Evolutionary conservation across 768 basidiomycete species (phyloP), one percentile per base, ranked within the genome.

Genomic region (Punctularia strigosozonata): DNA sequence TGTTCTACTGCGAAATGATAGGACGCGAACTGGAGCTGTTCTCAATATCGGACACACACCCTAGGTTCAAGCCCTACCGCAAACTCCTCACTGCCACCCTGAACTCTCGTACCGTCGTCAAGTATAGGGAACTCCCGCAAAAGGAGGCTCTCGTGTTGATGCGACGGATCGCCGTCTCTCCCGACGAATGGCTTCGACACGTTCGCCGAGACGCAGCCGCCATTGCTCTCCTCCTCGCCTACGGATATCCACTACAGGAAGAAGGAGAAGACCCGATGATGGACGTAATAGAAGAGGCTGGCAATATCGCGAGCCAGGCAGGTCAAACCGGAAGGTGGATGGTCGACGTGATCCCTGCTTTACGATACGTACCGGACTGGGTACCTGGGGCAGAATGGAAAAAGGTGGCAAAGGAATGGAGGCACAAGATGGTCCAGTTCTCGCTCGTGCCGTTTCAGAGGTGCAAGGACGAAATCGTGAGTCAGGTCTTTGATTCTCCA

Each of bases 381-480:
- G 43, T 60, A 22, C 62, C 62, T 7, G 60, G 61, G 5, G 48
- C 51, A 7, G 42, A 41, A 3, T 62, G 60, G 45, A 48, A 54
- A 26, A 31, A 36, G 5, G 40, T 37, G 12, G 58, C 56, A 4
- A 38, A 19, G 34, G 31, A 14, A 56, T 60, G 57, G 36, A 47
- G 6, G 35, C 37, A n/a, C 52, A 56, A n/a, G 44, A 54, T 4
- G 55, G 55, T 26, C 37, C 38, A n/a, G 44, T 61, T 1, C 58
- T 54, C 20, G 34, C 57, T 67, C 41, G 50, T 66, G 17, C 73
- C 73, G 1, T 75, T 65, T 41, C 64, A 69, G 23, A 62, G 60
- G 45, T 71, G 73, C 19, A 70, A 67, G 46, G 54, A 58, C 23
- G 58, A 67, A 33, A 64, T 75, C 65, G 73, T 70, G 37, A 26